Evolutionary conservation across 768 basidiomycete species (phyloP), one percentile per base, ranked within the genome.

Genomic region (Russula foetens): DNA sequence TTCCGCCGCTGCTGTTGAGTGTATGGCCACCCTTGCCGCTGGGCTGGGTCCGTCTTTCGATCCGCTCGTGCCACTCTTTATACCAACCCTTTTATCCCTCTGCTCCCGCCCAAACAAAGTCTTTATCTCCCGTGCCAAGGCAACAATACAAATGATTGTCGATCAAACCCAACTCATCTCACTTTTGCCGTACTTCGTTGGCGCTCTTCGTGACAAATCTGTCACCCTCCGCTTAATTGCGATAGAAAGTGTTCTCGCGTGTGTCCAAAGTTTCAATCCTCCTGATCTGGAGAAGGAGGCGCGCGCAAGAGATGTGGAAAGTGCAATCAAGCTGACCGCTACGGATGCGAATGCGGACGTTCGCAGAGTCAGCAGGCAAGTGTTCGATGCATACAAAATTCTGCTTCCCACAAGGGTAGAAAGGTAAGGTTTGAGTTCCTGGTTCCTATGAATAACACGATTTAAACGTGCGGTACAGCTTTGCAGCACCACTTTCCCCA

Each of bases 71-170:
- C 71, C 80, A n/a, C 68, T 84, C 14, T 85, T 88, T 67, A 65
- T 92, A 45, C 91, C 90, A 0, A 73, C 83, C 7, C 75, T 94
- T 21, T 75, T 94, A 14, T 72, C 74, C 1, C 73, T 91, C 24
- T 90, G 88, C 63, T 77, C 82, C 19, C 82, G 89, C 23, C 79
- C 90, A 21, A 92, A 88, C 77, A 93, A 91, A 71, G 82, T 93
- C 49, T 82, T 88, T 67, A 73, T 84, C 65, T 79, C 76, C 45
- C 85, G 90, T 33, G 85, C 88, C 1, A 81, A 78, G 61, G 69
- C 77, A 0, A 84, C 82, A 65, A 79, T 92, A 45, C 69, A 79
- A 44, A 68, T 77, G 24, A 79, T 91, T 60, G 78, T 92, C 46
- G 83, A 88, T 65, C 71, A 78, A 48, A 86, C 88, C 0, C 88